These are phyloP conservation scores for Panellus pusillus DNA, from an alignment of 768 basidiomycete species.

Conservation along the genomic window DNA sequence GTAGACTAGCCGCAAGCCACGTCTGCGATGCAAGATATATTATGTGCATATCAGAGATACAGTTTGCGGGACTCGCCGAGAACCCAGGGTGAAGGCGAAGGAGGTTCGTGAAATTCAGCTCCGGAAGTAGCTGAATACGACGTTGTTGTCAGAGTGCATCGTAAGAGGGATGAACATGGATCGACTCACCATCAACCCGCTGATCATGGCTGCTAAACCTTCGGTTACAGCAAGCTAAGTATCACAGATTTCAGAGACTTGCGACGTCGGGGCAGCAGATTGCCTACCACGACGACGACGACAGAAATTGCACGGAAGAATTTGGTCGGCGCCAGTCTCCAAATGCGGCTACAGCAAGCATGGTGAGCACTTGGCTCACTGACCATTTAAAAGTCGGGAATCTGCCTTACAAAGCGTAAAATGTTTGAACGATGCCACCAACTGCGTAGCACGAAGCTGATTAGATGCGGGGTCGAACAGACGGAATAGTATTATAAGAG, in stretches of 20 bases:
- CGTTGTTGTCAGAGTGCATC: no score
- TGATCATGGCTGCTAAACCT: neutral
- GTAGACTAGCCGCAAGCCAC: conserved; percentile 17
- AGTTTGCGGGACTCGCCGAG: neutral
- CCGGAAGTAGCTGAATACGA: neutral
- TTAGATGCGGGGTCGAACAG: no score
- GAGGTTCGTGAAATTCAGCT: neutral
- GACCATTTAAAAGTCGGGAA: no score
- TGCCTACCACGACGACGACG: conserved; percentile 1
- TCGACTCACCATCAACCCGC: neutral
- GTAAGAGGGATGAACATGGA: no score
- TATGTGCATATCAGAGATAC: neutral
- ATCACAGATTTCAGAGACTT: neutral
- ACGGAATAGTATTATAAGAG: no score
- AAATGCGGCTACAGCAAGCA: neutral
- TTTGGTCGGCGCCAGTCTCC: neutral
- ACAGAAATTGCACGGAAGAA: neutral
- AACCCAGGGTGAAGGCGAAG: conserved; percentile 5
- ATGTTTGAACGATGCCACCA: neutral
- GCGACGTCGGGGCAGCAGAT: no score
- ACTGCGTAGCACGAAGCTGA: neutral
- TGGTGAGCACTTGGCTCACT: neutral
- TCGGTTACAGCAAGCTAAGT: neutral
- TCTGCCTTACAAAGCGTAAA: neutral
- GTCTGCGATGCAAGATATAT: neutral